phyloP scores from a whole-genome alignment of 257 asterid genomes.

The Nicotiana sylvestris region DNA sequence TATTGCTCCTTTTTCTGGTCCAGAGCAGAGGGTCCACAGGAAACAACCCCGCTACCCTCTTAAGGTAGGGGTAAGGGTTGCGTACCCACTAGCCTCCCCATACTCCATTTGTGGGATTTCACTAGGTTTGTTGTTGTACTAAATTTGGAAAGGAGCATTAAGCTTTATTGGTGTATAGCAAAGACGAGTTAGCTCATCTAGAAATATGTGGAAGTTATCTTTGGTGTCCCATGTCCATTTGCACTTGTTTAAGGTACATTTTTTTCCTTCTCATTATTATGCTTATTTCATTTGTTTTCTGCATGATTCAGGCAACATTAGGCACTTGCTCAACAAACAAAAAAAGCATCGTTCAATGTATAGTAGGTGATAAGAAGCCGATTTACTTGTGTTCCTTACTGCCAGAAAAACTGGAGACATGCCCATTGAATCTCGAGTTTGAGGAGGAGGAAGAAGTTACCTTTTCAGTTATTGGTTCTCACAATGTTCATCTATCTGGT shows the following conservation, averaged over 20 bases:
- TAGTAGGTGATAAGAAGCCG: constrained; percentile 72
- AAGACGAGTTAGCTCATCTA: not conserved
- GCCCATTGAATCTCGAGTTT: constrained; percentile 72
- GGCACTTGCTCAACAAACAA: constrained; percentile 53
- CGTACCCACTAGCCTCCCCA: too few relatives aligned
- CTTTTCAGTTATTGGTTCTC: constrained; percentile 66
- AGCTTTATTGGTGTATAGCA: not conserved
- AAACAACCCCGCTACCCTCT: too few relatives aligned
- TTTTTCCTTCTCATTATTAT: not conserved
- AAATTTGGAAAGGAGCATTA: too few relatives aligned
- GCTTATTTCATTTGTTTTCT: constrained; percentile 2
- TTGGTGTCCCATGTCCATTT: not conserved
- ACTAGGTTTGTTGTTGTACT: too few relatives aligned
- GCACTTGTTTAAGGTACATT: not conserved
- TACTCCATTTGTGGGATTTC: too few relatives aligned
- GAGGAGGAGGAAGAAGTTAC: constrained; percentile 80
- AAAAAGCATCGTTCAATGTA: constrained; percentile 74
- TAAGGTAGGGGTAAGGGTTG: too few relatives aligned
- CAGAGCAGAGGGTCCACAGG: too few relatives aligned
- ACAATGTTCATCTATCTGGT: constrained; percentile 86
- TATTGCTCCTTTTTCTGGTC: too few relatives aligned
- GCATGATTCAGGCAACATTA: constrained; percentile 61
- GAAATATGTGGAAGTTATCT: not conserved
- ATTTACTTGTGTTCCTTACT: constrained; percentile 64
- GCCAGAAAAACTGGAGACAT: constrained; percentile 71